Conservation (phyloP, 805 yeast species). For the Candida glaebosa region DNA sequence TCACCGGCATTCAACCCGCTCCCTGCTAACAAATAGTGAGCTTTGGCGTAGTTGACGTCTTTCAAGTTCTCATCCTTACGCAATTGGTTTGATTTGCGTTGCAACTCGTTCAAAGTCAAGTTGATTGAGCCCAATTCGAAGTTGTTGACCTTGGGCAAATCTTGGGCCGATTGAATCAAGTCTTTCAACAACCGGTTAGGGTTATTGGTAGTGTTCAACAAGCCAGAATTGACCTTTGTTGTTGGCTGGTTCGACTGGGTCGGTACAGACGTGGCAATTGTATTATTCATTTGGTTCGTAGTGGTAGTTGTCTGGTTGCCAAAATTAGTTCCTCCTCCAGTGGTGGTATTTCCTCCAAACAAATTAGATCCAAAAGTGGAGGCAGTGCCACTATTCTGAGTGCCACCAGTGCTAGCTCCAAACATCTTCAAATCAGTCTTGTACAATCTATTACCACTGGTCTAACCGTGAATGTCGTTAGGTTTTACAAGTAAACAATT, state of each 20-base stretch:
- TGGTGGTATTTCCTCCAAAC: background rate
- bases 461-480: background rate
- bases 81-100: constrained; percentile 58
- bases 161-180: constrained; percentile 70
- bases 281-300: constrained; percentile 1
- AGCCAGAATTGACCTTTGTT: background rate
- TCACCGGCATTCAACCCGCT: constrained; percentile 87
- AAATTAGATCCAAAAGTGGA: background rate
- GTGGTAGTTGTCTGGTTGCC: constrained; percentile 2
- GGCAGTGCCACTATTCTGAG: background rate
- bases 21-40: constrained; percentile 85
- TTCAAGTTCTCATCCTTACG: constrained; percentile 38
- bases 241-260: constrained; percentile 1
- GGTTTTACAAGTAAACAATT: background rate
- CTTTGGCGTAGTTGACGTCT: constrained; percentile 54
- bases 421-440: background rate
- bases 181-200: constrained; percentile 51
- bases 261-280: constrained; percentile 1
- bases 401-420: constrained; percentile 1
- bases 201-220: constrained; percentile 6
- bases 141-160: constrained; percentile 57
- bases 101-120: constrained; percentile 75
- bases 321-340: background rate
- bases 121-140: constrained; percentile 78
- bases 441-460: too few species aligned